phyloP scores from a whole-genome alignment of 192 early-diverging fungal species.

The Gonapodya prolifera region DNA sequence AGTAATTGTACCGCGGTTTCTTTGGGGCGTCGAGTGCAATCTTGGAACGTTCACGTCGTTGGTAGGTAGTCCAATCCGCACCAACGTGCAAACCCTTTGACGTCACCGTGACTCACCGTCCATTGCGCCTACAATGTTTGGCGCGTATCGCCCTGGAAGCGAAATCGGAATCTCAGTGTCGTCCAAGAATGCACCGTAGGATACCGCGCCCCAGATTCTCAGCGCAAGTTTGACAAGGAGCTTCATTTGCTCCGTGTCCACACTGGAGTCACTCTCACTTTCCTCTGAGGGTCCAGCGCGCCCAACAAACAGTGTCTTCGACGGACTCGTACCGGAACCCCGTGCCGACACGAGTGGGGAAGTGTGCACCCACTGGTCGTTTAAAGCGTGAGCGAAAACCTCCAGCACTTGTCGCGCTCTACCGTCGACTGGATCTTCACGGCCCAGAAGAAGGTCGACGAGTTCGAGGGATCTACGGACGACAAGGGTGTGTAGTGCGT shows the following conservation, averaged over 20 bases:
- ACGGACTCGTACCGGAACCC: not conserved
- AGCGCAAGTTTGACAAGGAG: not conserved
- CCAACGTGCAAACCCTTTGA: no score
- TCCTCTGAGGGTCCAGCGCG: not conserved
- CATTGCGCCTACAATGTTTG: no score
- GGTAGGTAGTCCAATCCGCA: no score
- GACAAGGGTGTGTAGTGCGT: not conserved
- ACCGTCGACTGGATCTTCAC: not conserved
- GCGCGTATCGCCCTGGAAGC: no score
- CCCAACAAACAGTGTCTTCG: not conserved
- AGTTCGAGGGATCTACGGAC: not conserved
- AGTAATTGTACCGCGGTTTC: not conserved
- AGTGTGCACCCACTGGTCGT: not conserved
- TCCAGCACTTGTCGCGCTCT: not conserved
- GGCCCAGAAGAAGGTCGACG: not conserved
- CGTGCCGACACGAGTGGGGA: not conserved
- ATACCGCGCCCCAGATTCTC: not conserved
- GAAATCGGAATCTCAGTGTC: no score
- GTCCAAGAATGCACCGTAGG: not conserved
- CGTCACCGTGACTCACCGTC: no score
- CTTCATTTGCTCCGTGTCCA: not conserved
- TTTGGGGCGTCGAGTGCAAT: not conserved
- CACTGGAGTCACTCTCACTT: no score
- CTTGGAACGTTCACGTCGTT: no score
- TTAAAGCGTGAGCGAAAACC: not conserved